Evolutionary conservation across 1,284 basidiomycete species (phyloP), one percentile per base, ranked within the genome.

Genomic region (Ceratobasidium sp.): DNA sequence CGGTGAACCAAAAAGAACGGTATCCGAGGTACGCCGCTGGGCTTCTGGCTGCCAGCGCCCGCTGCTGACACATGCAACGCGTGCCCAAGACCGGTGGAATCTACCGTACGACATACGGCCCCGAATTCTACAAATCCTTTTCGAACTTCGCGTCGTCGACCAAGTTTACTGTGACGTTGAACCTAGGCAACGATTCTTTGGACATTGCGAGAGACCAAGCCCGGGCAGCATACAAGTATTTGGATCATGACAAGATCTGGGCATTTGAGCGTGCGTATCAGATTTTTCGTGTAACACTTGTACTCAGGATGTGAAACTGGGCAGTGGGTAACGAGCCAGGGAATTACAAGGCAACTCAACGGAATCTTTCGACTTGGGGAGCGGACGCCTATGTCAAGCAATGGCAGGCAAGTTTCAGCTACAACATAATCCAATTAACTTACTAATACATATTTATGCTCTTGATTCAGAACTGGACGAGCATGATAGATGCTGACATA

Each of bases 311-410:
- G n/a, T 37, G 46, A 48, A 5, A 14, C n/a, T 14, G 46, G 46
- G 14, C 27, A 76, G 74, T 77, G 61, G 76, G 76, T 9, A 77
- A 77, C 66, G 74, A 76, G 53, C 76, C 76, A 1, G 76, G 75
- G 24, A 75, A 77, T 48, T 77, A 75, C 53, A 66, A 66, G 64
- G 64, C 48, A 39, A 66, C 64, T 16, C 64, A 66, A 24, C 56
- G 76, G 13, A 69, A 76, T 48, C 71, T 74, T 1, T 66, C 72
- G 6, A 66, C 41, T 5, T 77, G 76, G 76, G 69, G 58, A 19
- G 64, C 68, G 6, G 34, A 68, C 29, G 43, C 65, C 13, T 77
- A 77, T 56, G 71, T 68, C 0, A 11, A n/a, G 5, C 59, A 77
- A 43, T 77, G 65, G 41, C 43, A 74, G 31, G 74, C 75, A 37